These are phyloP conservation scores for Ophiostoma novo-ulmi DNA, from an alignment of 2,329 filamentous ascomycete species.

Conservation along the genomic window DNA sequence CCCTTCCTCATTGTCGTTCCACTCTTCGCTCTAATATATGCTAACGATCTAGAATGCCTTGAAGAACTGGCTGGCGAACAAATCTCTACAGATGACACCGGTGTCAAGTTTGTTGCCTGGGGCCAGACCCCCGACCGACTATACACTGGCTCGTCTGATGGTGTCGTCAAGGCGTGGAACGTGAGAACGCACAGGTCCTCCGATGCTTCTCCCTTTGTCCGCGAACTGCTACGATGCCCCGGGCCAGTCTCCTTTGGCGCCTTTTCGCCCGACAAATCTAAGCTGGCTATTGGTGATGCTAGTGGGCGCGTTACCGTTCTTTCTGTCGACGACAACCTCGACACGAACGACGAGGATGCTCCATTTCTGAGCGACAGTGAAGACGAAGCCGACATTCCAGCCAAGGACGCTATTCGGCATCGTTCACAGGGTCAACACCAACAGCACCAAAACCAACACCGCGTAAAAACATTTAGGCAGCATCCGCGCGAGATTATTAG, in stretches of 20 bases:
- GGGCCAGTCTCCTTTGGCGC: conserved; percentile 54
- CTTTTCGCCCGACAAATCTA: conserved; percentile 53
- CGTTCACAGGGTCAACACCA: background rate
- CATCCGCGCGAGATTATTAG: conserved; percentile 45
- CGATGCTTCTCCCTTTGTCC: conserved; percentile 41
- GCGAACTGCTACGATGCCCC: conserved; percentile 49
- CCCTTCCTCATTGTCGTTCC: background rate
- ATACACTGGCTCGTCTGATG: conserved; percentile 61
- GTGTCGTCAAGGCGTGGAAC: conserved; percentile 59
- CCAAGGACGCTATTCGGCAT: background rate
- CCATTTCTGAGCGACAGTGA: conserved; percentile 25
- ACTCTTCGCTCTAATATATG: background rate
- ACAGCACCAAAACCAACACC: background rate
- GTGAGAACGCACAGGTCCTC: conserved; percentile 39
- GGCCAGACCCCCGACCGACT: conserved; percentile 52
- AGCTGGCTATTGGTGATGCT: conserved; percentile 56
- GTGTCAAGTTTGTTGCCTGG: conserved; percentile 61
- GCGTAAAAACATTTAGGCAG: conserved; percentile 37
- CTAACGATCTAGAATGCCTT: conserved; percentile 29
- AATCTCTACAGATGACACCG: conserved; percentile 47
- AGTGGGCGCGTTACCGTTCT: conserved; percentile 56
- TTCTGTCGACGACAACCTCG: conserved; percentile 42
- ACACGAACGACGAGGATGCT: conserved; percentile 26
- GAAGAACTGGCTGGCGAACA: conserved; percentile 30
- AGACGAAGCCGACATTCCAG: background rate